These are phyloP conservation scores for Xylaria sp. DNA, from an alignment of 2,329 filamentous ascomycete genomes.

Conservation along the genomic window DNA sequence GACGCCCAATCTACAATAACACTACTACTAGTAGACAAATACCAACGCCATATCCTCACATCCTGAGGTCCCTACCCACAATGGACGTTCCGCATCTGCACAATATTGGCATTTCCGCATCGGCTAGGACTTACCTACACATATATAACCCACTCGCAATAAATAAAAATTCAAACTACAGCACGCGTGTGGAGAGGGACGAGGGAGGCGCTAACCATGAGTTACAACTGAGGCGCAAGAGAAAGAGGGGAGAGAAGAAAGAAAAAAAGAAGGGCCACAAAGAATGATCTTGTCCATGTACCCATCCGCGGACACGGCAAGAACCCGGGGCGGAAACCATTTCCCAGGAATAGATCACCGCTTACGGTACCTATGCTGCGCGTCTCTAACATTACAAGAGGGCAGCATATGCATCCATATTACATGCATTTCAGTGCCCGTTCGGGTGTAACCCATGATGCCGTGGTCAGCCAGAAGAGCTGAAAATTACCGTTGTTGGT, in stretches of 20 bases:
- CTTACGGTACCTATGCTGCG: not conserved
- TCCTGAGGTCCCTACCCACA: not conserved
- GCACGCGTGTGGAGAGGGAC: not conserved
- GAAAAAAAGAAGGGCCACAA: not conserved
- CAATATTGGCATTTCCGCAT: slow-evolving; percentile 18
- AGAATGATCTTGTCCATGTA: not conserved
- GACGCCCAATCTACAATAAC: not conserved
- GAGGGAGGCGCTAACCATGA: not conserved
- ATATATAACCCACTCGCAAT: not conserved
- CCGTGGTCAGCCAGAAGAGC: slow-evolving; percentile 14
- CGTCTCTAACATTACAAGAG: not conserved
- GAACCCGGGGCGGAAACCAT: slow-evolving; percentile 1
- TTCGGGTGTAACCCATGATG: slow-evolving; percentile 25
- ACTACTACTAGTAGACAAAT: not conserved
- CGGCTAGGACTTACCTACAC: not conserved
- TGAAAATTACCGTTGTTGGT: slow-evolving; percentile 22
- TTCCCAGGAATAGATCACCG: not conserved
- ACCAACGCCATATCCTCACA: not conserved
- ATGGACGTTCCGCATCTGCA: slow-evolving; percentile 7
- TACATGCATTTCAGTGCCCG: slow-evolving; percentile 13
- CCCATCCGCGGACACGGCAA: not conserved
- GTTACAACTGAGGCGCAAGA: not conserved
- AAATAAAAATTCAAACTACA: not conserved
- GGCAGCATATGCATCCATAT: slow-evolving; percentile 7
- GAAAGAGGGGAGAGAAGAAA: not conserved